Percentiles rank a stretch among this genome's conserved stretches.
phyloP scores from a whole-genome alignment of 345 rosid genomes.

The Orychophragmus violaceus region DNA sequence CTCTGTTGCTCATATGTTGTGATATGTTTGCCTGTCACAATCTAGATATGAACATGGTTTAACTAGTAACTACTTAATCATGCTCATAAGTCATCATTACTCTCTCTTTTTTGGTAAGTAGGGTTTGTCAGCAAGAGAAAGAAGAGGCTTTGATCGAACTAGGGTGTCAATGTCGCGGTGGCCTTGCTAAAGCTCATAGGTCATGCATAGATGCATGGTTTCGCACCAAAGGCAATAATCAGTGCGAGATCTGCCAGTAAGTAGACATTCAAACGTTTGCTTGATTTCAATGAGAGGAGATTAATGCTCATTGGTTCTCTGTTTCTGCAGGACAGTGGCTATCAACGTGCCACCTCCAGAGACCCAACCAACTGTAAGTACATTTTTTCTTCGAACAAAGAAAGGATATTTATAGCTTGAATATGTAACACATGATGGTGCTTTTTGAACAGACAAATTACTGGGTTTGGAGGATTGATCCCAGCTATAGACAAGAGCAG shows the following conservation, averaged over 20 bases:
- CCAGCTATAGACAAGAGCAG: slow-evolving; percentile 52
- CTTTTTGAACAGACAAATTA: slow-evolving; percentile 47
- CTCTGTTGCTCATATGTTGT: neutral
- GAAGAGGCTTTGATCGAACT: slow-evolving; percentile 76
- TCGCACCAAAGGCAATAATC: slow-evolving; percentile 73
- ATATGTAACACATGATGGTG: neutral
- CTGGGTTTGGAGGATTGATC: slow-evolving; percentile 83
- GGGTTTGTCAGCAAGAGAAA: slow-evolving; percentile 86
- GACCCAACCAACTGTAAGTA: slow-evolving; percentile 59
- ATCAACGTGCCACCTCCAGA: slow-evolving; percentile 68
- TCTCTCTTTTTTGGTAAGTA: neutral
- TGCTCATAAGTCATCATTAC: neutral
- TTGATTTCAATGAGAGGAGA: neutral
- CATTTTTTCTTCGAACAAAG: neutral
- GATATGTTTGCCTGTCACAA: slow-evolving; percentile 10
- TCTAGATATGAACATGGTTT: too few species aligned
- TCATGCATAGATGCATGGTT: slow-evolving; percentile 91
- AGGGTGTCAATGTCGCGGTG: slow-evolving; percentile 87
- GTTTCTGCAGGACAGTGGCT: slow-evolving; percentile 58
- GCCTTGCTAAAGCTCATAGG: slow-evolving; percentile 68
- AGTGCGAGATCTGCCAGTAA: slow-evolving; percentile 91
- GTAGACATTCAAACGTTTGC: slow-evolving; percentile 9
- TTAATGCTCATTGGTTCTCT: neutral
- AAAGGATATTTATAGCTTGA: neutral
- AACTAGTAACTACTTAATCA: neutral